Conservation (phyloP, 768 basidiomycete genomes). For the Gyrodon lividus region DNA sequence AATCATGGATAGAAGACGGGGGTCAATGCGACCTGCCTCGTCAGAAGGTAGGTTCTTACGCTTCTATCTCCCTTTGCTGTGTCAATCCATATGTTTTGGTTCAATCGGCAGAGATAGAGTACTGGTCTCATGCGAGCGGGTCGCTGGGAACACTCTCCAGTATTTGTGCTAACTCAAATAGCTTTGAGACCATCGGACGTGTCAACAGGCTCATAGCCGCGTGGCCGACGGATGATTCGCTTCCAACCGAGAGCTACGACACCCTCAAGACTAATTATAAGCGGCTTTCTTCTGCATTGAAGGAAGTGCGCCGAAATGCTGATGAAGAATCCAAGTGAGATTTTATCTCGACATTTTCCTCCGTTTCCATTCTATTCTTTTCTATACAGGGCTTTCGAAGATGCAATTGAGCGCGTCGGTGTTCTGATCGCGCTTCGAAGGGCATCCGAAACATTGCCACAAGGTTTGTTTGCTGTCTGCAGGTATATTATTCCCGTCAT, state of each 20-base stretch:
- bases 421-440: constrained; percentile 72
- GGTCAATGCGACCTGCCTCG: constrained; percentile 61
- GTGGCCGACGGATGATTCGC: constrained; percentile 71
- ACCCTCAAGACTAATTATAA: constrained; percentile 60
- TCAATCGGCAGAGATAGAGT: constrained; percentile 60
- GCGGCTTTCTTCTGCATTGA: constrained; percentile 59
- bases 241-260: constrained; percentile 68
- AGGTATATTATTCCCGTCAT: background rate
- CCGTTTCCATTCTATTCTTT: constrained; percentile 8
- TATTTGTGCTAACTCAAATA: constrained; percentile 49
- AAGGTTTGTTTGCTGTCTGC: constrained; percentile 43
- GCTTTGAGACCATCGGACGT: constrained; percentile 61
- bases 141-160: constrained; percentile 56
- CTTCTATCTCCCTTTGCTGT: constrained; percentile 7
- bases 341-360: background rate
- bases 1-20: constrained; percentile 69
- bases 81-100: constrained; percentile 6
- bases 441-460: constrained; percentile 58
- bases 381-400: constrained; percentile 61
- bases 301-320: constrained; percentile 57
- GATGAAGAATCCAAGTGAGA: constrained; percentile 66
- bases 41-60: constrained; percentile 63
- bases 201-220: constrained; percentile 70
- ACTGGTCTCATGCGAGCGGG: constrained; percentile 68
- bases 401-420: constrained; percentile 65